Conservation (phyloP, 2,329 filamentous ascomycete genomes). For the Fulvia fulva region DNA sequence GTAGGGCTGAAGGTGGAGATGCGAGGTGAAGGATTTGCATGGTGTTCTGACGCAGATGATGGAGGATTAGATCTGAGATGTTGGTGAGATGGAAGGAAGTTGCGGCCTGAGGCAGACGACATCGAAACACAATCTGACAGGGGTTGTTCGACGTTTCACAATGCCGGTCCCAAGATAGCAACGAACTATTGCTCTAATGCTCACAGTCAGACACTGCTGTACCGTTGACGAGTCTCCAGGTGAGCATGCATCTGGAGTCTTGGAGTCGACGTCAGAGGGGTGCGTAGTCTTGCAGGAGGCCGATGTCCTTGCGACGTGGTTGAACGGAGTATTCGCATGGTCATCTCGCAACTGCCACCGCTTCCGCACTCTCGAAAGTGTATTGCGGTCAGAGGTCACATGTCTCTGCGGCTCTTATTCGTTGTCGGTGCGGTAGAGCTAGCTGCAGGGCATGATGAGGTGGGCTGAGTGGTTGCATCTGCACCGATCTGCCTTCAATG, state of each 20-base stretch:
- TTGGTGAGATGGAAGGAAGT: neutral
- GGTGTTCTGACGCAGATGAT: neutral
- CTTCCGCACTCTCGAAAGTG: neutral
- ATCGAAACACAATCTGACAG: neutral
- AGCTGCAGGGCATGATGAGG: neutral
- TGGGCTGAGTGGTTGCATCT: neutral
- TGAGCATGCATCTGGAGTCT: neutral
- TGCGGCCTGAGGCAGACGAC: neutral
- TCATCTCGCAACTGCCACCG: neutral
- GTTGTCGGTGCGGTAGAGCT: neutral
- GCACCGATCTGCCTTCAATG: neutral
- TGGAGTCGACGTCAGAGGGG: neutral
- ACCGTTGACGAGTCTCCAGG: neutral
- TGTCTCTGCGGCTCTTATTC: neutral
- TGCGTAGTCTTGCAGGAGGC: neutral
- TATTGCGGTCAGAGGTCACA: neutral
- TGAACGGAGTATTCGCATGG: neutral
- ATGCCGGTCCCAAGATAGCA: neutral
- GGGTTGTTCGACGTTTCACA: neutral
- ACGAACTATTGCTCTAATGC: neutral
- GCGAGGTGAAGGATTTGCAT: neutral
- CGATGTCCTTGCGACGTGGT: neutral
- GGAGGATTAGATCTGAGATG: neutral
- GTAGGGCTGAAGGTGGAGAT: neutral
- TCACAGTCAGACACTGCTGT: neutral